Percentiles rank a stretch among this genome's conserved stretches.
phyloP scores from a whole-genome alignment of 2,329 filamentous ascomycete genomes.

The Fusarium dimerum region DNA sequence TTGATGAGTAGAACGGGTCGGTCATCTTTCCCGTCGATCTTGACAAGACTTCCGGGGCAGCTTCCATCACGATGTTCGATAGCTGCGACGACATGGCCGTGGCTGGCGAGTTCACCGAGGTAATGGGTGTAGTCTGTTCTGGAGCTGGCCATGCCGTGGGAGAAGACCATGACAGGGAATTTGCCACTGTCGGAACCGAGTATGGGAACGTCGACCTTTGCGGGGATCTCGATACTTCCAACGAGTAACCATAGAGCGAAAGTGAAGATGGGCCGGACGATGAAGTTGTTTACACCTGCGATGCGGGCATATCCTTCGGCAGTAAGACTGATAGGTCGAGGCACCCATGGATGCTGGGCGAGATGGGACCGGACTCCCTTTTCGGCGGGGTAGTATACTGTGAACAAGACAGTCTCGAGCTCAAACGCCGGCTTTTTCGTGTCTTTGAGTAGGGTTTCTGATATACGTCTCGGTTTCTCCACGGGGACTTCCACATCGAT shows the following conservation, averaged over 20 bases:
- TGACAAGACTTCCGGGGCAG: slow-evolving; percentile 46
- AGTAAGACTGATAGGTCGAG: slow-evolving; percentile 44
- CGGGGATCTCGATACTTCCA: slow-evolving; percentile 48
- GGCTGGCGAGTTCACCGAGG: slow-evolving; percentile 51
- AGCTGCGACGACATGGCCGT: slow-evolving; percentile 50
- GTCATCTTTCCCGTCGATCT: slow-evolving; percentile 31
- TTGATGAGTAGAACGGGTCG: slow-evolving; percentile 37
- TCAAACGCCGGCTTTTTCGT: slow-evolving; percentile 44
- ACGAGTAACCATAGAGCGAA: slow-evolving; percentile 43
- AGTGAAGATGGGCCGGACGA: slow-evolving; percentile 45
- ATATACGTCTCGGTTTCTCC: slow-evolving; percentile 31
- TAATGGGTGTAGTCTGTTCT: slow-evolving; percentile 55
- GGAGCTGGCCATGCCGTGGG: slow-evolving; percentile 52
- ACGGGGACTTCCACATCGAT: slow-evolving; percentile 50
- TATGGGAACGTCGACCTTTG: slow-evolving; percentile 48
- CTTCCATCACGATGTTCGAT: slow-evolving; percentile 56
- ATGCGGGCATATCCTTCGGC: slow-evolving; percentile 50
- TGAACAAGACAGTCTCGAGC: slow-evolving; percentile 49
- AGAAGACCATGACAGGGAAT: slow-evolving; percentile 51
- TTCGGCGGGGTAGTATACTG: slow-evolving; percentile 49
- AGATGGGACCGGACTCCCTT: slow-evolving; percentile 27
- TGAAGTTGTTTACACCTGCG: slow-evolving; percentile 44
- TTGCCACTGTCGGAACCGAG: slow-evolving; percentile 26
- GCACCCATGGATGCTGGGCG: slow-evolving; percentile 46
- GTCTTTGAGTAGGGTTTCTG: slow-evolving; percentile 36